Evolutionary conservation across 768 basidiomycete genomes (phyloP).

Genomic region (Pisolithus orientalis): DNA sequence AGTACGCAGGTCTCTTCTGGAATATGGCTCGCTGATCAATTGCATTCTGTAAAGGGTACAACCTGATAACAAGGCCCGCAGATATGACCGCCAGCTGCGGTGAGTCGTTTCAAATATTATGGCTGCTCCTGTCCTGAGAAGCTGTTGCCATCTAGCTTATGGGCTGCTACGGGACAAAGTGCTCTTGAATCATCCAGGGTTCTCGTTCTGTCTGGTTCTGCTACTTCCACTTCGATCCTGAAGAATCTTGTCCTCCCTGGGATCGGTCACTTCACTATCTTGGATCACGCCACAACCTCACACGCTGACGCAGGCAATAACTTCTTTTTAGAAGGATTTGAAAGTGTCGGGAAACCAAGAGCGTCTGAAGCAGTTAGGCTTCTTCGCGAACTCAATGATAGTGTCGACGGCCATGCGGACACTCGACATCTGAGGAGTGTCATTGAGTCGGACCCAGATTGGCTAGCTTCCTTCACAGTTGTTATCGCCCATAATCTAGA

Average conservation of each 20-base stretch:
- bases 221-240: conserved; percentile 82
- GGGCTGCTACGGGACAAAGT: conserved; percentile 88
- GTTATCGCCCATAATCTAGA: conserved; percentile 83
- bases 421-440: conserved; percentile 49
- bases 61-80: conserved; percentile 82
- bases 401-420: conserved; percentile 68
- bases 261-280: conserved; percentile 90
- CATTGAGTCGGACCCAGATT: conserved; percentile 46
- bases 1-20: conserved; percentile 22
- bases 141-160: conserved; percentile 47
- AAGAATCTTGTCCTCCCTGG: conserved; percentile 98
- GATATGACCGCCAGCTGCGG: conserved; percentile 95
- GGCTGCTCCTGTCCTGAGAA: neutral
- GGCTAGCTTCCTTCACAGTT: conserved; percentile 62
- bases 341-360: conserved; percentile 74
- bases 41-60: conserved; percentile 36
- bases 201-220: conserved; percentile 73
- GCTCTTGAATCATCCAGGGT: conserved; percentile 83
- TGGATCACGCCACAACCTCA: conserved; percentile 58
- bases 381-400: conserved; percentile 82
- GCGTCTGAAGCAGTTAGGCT: conserved; percentile 75
- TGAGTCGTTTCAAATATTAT: conserved; percentile 26
- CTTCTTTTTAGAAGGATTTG: conserved; percentile 80
- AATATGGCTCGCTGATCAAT: neutral
- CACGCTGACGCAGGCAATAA: conserved; percentile 88